Conservation (phyloP, 345 rosid genomes). For the Arabidopsis suecica region DNA sequence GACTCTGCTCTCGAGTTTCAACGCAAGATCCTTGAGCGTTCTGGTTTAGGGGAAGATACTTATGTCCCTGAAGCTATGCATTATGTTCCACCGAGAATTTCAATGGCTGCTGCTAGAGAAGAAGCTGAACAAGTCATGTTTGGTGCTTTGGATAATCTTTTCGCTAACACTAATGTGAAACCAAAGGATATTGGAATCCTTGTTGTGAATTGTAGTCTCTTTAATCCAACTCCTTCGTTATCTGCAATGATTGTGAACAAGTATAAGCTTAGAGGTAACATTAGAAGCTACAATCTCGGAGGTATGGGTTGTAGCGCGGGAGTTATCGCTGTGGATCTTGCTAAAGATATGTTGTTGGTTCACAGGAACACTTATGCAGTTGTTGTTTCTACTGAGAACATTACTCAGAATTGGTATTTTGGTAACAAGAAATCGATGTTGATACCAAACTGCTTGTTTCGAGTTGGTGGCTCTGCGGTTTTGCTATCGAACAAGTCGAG, state of each 20-base stretch:
- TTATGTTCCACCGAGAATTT: slow-evolving; percentile 43
- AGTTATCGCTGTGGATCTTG: slow-evolving; percentile 54
- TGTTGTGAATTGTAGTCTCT: slow-evolving; percentile 59
- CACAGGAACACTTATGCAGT: slow-evolving; percentile 53
- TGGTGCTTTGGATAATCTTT: slow-evolving; percentile 58
- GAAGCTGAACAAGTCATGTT: slow-evolving; percentile 63
- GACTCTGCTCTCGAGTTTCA: slow-evolving; percentile 55
- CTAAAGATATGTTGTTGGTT: slow-evolving; percentile 53
- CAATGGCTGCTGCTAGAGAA: slow-evolving; percentile 57
- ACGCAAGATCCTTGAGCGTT: slow-evolving; percentile 55
- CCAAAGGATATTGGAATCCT: slow-evolving; percentile 57
- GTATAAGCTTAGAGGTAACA: slow-evolving; percentile 58
- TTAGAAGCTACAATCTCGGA: slow-evolving; percentile 55
- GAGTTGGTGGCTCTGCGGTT: slow-evolving; percentile 55
- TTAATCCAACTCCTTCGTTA: slow-evolving; percentile 60
- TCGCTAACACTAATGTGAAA: slow-evolving; percentile 44
- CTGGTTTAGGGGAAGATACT: slow-evolving; percentile 59
- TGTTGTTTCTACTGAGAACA: slow-evolving; percentile 57
- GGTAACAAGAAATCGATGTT: slow-evolving; percentile 57
- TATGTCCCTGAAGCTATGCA: slow-evolving; percentile 54
- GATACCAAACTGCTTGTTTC: slow-evolving; percentile 58
- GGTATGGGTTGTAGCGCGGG: slow-evolving; percentile 67
- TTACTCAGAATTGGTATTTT: slow-evolving; percentile 55
- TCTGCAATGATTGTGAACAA: slow-evolving; percentile 59
- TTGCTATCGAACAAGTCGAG: slow-evolving; percentile 47